Conservation (phyloP, 23 red algal species). For the Gracilaria gracilis region DNA sequence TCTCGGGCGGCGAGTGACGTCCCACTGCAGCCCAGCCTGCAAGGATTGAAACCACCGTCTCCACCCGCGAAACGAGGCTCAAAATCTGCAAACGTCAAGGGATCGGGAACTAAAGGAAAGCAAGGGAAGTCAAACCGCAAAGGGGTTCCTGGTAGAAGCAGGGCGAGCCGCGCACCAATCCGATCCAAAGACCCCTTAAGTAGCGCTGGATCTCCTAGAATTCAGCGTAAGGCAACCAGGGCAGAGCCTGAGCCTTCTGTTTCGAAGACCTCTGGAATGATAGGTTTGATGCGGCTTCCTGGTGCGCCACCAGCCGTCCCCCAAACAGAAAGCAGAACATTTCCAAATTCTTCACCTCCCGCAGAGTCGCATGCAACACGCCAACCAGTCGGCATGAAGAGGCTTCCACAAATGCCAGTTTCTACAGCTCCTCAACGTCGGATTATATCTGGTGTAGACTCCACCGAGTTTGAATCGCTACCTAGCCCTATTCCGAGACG, state of each 20-base stretch:
- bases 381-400: conserved; percentile 33
- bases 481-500: conserved; percentile 25
- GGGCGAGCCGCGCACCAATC: neutral
- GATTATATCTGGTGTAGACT: neutral
- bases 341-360: neutral
- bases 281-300: conserved; percentile 24
- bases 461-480: conserved; percentile 10
- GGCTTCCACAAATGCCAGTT: neutral
- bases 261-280: neutral
- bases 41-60: neutral
- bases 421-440: conserved; percentile 3
- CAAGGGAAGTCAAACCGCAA: neutral
- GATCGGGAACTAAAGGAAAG: conserved; percentile 7
- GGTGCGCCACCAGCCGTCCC: neutral
- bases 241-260: neutral
- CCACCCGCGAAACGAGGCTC: neutral
- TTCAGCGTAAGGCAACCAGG: neutral
- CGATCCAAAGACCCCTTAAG: neutral
- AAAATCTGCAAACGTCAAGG: neutral
- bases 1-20: neutral
- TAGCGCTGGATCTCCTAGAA: neutral
- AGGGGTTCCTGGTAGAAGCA: neutral
- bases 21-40: neutral
- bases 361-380: neutral
- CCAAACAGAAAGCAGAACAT: neutral